Base-by-base conservation (phyloP, 169 alveolate genomes). In the Plasmodium falciparum region DNA sequence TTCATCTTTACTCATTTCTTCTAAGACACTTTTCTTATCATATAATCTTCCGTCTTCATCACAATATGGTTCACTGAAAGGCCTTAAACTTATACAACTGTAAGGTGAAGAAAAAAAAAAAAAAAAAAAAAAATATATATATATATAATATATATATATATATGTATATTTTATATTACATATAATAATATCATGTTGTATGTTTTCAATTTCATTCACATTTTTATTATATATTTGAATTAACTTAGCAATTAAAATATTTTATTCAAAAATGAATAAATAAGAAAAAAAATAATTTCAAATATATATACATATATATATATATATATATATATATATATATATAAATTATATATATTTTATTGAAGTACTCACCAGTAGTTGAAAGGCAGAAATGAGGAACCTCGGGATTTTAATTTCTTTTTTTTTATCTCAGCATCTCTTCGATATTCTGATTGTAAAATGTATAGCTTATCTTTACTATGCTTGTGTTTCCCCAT, bases 401-500 rank as follows among this genome's bases (percentile, higher is more conserved):
- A 45, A 26, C 54, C 67, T 61, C 47, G 66, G 58, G 89, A 63
- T 24, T 78, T 78, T n/a, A 49, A 56, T 59, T 90, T 89, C 59
- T 94, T 92, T 65, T 94, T 92, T 73, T 94, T 95, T 88, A 94
- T 92, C 4, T 96, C 66, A 56, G 89, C 89, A 43, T 97, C 98
- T 67, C 93, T 76, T 24, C 95, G 95, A 58, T 95, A 95, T 78
- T 97, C 99, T 56, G 97, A 80, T 54, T 95, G 96, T 49, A 98
- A 75, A 56, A 97, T 88, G 86, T 96, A 97, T 91, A 97, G 76
- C 92, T 96, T 96, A 93, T 97, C 99, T 90, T 97, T 96, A 67
- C 98, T 92, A 88, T 97, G 99, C 70, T 98, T 88, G 88, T 97
- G 98, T 72, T 97, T 97, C 39, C 98, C 97, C 98, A 95, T 96